phyloP scores from a whole-genome alignment of 768 basidiomycete genomes.

The Lactarius akahatsu region DNA sequence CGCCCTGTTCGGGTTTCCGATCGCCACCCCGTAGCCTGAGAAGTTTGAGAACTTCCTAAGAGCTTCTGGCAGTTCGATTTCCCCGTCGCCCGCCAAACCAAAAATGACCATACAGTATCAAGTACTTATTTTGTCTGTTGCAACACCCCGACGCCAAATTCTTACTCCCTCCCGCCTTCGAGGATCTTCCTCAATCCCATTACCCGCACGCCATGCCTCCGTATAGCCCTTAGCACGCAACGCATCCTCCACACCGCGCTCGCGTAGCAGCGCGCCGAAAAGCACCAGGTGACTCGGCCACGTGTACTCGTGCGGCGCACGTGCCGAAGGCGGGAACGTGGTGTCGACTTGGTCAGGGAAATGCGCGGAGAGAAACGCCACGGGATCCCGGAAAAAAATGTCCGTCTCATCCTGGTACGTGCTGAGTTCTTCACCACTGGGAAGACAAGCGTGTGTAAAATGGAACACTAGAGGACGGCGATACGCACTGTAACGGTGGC shows the following conservation, averaged over 20 bases:
- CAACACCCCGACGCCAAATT: slow-evolving; percentile 50
- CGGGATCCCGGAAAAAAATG: slow-evolving; percentile 74
- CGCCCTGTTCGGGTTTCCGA: too few species aligned
- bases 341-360: slow-evolving; percentile 67
- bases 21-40: too few species aligned
- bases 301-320: slow-evolving; percentile 56
- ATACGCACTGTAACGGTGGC: slow-evolving; percentile 74
- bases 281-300: slow-evolving; percentile 84
- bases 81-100: neutral
- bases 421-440: slow-evolving; percentile 50
- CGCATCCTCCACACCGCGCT: slow-evolving; percentile 47
- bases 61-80: too few species aligned
- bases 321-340: slow-evolving; percentile 58
- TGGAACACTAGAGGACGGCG: slow-evolving; percentile 18
- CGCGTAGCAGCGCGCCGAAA: slow-evolving; percentile 73
- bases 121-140: neutral
- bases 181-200: slow-evolving; percentile 75
- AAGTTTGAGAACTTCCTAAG: too few species aligned
- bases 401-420: slow-evolving; percentile 79
- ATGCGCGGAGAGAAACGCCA: slow-evolving; percentile 57
- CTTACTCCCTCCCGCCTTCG: slow-evolving; percentile 64
- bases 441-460: neutral
- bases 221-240: slow-evolving; percentile 58
- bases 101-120: neutral
- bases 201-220: slow-evolving; percentile 62